Percentiles rank a stretch among this genome's conserved stretches.
phyloP scores from a whole-genome alignment of 1,284 basidiomycete genomes.

The Heterobasidion irregulare region DNA sequence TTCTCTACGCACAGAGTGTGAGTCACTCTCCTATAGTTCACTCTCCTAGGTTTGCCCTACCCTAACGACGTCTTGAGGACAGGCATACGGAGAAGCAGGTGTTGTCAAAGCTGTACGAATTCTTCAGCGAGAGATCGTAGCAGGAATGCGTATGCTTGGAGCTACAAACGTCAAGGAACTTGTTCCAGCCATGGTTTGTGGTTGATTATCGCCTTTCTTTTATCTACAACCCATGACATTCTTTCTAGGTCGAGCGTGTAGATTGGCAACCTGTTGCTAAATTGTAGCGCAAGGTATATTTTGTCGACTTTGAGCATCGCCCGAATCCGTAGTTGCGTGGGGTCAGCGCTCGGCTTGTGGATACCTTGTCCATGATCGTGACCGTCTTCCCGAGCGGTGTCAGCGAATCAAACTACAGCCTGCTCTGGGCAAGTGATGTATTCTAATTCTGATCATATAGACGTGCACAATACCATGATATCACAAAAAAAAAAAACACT shows the following conservation, averaged over 20 bases:
- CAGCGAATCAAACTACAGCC: too few relatives aligned
- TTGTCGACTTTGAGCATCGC: too few relatives aligned
- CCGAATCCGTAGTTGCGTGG: too few relatives aligned
- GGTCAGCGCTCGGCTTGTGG: too few relatives aligned
- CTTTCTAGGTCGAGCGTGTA: constrained; percentile 47
- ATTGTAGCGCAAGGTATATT: constrained; percentile 20
- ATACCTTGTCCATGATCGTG: too few relatives aligned
- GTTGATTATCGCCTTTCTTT: neutral
- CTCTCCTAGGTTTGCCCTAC: neutral
- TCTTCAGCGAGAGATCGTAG: constrained; percentile 74
- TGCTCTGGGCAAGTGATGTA: too few relatives aligned
- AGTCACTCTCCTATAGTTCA: constrained; percentile 14
- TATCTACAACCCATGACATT: neutral
- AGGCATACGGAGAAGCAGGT: constrained; percentile 81
- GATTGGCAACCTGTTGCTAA: constrained; percentile 53
- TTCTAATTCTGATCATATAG: too few relatives aligned
- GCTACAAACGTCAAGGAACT: constrained; percentile 65
- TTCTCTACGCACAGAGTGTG: constrained; percentile 88
- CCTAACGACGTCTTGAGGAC: neutral
- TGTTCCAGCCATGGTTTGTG: constrained; percentile 69
- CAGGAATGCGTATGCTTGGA: constrained; percentile 75
- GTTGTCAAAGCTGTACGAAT: constrained; percentile 71
- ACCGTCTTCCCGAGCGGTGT: too few relatives aligned
- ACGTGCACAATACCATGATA: too few relatives aligned
- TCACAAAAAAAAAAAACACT: too few relatives aligned